phyloP scores from a whole-genome alignment of 495 filamentous ascomycete species.

The Aspergillus carlsbadensis region DNA sequence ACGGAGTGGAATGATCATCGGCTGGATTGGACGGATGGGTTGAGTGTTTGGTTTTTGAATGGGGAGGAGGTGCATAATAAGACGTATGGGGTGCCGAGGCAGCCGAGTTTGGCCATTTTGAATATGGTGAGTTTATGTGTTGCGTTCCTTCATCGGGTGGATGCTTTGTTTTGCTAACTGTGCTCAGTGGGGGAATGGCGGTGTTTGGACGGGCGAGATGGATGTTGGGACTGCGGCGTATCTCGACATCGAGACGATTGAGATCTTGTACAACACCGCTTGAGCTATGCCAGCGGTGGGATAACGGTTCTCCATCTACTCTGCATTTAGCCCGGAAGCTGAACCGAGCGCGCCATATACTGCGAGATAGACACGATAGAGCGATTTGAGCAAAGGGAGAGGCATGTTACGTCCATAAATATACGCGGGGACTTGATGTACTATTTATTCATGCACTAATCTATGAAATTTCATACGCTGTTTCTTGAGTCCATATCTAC shows the following conservation, averaged over 20 bases:
- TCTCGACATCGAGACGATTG: constrained; percentile 7
- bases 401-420: too few species aligned
- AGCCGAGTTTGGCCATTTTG: background rate
- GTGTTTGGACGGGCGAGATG: background rate
- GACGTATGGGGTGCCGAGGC: constrained; percentile 4
- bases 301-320: too few species aligned
- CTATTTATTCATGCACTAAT: too few species aligned
- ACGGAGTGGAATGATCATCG: constrained; percentile 8
- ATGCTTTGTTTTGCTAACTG: background rate
- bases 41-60: constrained; percentile 4
- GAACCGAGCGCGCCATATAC: too few species aligned
- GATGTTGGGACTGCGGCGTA: background rate
- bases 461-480: too few species aligned
- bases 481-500: too few species aligned
- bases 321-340: too few species aligned
- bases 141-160: too few species aligned
- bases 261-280: constrained; percentile 2
- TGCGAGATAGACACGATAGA: too few species aligned
- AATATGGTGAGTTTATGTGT: background rate
- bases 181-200: background rate
- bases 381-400: too few species aligned
- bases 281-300: too few species aligned
- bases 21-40: constrained; percentile 4
- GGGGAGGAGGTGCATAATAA: background rate
- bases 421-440: too few species aligned